These are phyloP conservation scores for Arachis hypogaea DNA, from an alignment of 306 rosid species.

Conservation along the genomic window DNA sequence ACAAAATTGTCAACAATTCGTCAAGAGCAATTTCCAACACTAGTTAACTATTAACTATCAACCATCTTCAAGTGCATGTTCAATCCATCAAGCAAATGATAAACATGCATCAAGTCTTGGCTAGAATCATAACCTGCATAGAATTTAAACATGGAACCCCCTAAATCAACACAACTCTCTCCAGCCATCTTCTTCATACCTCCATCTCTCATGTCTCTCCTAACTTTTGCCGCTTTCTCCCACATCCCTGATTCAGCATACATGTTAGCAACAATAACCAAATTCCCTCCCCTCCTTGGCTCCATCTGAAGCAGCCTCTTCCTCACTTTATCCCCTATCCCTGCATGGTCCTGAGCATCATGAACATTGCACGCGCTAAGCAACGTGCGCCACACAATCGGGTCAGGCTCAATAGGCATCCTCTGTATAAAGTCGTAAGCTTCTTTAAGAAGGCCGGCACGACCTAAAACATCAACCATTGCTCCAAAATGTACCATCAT, in stretches of 20 bases:
- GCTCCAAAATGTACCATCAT: slow-evolving; percentile 78
- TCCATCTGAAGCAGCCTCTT: slow-evolving; percentile 71
- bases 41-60: slow-evolving; percentile 44
- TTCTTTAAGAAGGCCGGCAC: slow-evolving; percentile 70
- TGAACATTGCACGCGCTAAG: slow-evolving; percentile 69
- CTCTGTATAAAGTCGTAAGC: slow-evolving; percentile 65
- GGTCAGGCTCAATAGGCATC: slow-evolving; percentile 74
- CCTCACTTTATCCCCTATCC: slow-evolving; percentile 63
- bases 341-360: slow-evolving; percentile 49
- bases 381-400: slow-evolving; percentile 82
- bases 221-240: slow-evolving; percentile 73
- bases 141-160: slow-evolving; percentile 65
- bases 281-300: slow-evolving; percentile 83
- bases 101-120: slow-evolving; percentile 41
- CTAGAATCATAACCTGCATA: slow-evolving; percentile 65
- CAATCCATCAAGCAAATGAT: slow-evolving; percentile 64
- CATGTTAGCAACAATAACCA: slow-evolving; percentile 80
- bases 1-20: slow-evolving; percentile 20
- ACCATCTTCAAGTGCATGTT: slow-evolving; percentile 70
- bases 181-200: slow-evolving; percentile 83
- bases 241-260: slow-evolving; percentile 87
- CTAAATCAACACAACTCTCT: slow-evolving; percentile 76
- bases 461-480: slow-evolving; percentile 82
- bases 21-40: slow-evolving; percentile 23
- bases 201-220: slow-evolving; percentile 69